Conservation (phyloP, 305 asterid species). For the Nicotiana rustica region DNA sequence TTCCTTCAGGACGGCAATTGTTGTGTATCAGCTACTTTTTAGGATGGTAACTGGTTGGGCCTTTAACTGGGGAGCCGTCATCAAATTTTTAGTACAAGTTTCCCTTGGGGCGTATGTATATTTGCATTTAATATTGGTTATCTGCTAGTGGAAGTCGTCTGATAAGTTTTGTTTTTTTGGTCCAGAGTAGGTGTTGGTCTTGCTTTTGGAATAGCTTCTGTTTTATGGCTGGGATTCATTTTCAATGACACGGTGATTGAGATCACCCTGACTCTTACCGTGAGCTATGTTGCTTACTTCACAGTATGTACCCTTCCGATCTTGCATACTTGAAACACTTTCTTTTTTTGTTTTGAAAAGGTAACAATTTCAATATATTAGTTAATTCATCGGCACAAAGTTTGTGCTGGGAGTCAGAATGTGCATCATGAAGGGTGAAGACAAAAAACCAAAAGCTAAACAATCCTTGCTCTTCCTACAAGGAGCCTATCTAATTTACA, state of each 20-base stretch:
- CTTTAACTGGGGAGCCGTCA: conserved; percentile 69
- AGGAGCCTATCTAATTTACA: too few relatives aligned
- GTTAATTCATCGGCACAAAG: too few relatives aligned
- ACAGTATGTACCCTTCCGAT: conserved; percentile 60
- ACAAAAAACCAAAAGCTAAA: too few relatives aligned
- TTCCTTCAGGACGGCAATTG: conserved; percentile 84
- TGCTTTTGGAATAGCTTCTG: conserved; percentile 89
- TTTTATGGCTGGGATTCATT: conserved; percentile 94
- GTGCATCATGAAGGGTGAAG: too few relatives aligned
- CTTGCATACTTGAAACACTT: conserved; percentile 28
- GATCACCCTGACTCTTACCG: conserved; percentile 88
- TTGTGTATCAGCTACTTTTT: conserved; percentile 83
- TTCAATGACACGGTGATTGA: conserved; percentile 98
- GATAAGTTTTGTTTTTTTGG: conserved; percentile 44
- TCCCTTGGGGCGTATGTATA: conserved; percentile 95
- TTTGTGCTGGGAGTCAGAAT: too few relatives aligned
- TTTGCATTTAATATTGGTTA: conserved; percentile 38
- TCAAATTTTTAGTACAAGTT: conserved; percentile 70
- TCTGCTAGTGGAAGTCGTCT: conserved; percentile 41
- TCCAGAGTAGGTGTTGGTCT: conserved; percentile 85
- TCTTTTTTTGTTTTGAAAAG: too few relatives aligned
- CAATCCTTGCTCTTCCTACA: too few relatives aligned
- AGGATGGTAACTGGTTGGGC: conserved; percentile 88
- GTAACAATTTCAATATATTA: too few relatives aligned
- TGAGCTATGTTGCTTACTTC: conserved; percentile 95